Conservation (phyloP, 2,329 filamentous ascomycete genomes). For the Ascochyta clinopodiicola region DNA sequence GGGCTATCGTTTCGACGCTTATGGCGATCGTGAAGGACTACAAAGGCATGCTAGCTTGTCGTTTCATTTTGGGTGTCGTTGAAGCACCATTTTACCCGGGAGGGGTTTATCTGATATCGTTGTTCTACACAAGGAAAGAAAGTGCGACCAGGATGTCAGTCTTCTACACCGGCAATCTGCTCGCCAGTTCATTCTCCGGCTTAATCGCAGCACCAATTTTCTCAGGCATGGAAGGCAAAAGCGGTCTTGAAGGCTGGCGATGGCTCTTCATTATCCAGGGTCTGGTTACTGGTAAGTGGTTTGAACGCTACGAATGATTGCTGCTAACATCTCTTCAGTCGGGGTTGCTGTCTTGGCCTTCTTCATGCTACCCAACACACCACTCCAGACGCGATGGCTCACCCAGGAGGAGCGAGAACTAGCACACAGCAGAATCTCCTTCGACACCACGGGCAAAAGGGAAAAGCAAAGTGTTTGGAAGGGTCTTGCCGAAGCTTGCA, state of each 20-base stretch:
- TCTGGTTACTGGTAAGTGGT: constrained; percentile 35
- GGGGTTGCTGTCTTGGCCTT: constrained; percentile 22
- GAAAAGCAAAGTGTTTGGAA: constrained; percentile 19
- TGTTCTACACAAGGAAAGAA: constrained; percentile 48
- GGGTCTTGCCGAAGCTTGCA: constrained; percentile 20
- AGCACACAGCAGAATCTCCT: constrained; percentile 35
- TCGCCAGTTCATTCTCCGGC: constrained; percentile 51
- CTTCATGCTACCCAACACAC: constrained; percentile 23
- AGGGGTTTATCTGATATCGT: constrained; percentile 44
- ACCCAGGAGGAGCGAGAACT: constrained; percentile 50
- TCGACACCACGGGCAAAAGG: constrained; percentile 53
- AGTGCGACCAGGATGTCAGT: constrained; percentile 41
- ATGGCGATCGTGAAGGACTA: constrained; percentile 38
- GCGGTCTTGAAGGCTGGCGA: constrained; percentile 51
- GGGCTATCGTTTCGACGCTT: constrained; percentile 43
- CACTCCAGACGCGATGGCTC: constrained; percentile 51
- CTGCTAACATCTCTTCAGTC: constrained; percentile 2
- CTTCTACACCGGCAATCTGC: constrained; percentile 49
- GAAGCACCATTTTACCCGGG: constrained; percentile 45
- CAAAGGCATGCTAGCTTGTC: constrained; percentile 39
- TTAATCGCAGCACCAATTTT: constrained; percentile 49
- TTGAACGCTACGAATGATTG: not conserved
- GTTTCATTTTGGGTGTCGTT: constrained; percentile 35
- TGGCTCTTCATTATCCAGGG: constrained; percentile 55
- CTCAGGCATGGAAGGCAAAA: constrained; percentile 46